Evolutionary conservation across 768 basidiomycete species (phyloP).

Genomic region (Suillus alpinus): DNA sequence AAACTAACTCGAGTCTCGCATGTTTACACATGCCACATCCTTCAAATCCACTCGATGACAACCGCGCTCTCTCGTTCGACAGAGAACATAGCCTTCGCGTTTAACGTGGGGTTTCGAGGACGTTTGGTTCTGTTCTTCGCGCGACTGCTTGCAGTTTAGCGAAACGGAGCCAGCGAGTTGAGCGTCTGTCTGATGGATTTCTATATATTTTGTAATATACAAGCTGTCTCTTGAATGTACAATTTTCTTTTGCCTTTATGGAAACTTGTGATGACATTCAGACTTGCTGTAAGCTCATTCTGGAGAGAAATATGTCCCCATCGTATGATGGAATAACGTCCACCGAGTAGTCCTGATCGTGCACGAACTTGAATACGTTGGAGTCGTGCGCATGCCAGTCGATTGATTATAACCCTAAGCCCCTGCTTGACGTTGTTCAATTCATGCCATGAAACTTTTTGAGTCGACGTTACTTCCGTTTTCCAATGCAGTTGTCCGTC

Average conservation of each 20-base stretch:
- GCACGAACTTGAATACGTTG: background rate
- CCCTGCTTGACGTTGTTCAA: background rate
- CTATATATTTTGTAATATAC: too few relatives aligned
- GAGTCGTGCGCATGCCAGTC: background rate
- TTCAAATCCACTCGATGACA: slow-evolving; percentile 74
- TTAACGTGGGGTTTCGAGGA: slow-evolving; percentile 50
- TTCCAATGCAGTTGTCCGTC: slow-evolving; percentile 26
- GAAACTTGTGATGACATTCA: background rate
- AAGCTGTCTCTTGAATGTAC: background rate
- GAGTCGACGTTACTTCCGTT: slow-evolving; percentile 20
- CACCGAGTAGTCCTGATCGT: too few relatives aligned
- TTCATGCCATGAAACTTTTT: slow-evolving; percentile 12
- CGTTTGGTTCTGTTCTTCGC: slow-evolving; percentile 47
- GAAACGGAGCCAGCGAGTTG: slow-evolving; percentile 46
- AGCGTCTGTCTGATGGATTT: slow-evolving; percentile 65
- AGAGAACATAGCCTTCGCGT: slow-evolving; percentile 53
- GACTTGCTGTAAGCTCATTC: too few relatives aligned
- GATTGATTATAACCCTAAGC: background rate
- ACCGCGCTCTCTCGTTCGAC: slow-evolving; percentile 61
- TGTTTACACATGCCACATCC: slow-evolving; percentile 73
- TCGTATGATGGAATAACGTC: too few relatives aligned
- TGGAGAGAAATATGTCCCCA: too few relatives aligned
- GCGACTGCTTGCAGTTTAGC: slow-evolving; percentile 26
- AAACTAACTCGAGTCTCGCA: slow-evolving; percentile 78
- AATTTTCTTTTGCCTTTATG: background rate